Evolutionary conservation across 257 asterid genomes (phyloP), one percentile per base, ranked within the genome.

Genomic region (Ophiorrhiza pumila): DNA sequence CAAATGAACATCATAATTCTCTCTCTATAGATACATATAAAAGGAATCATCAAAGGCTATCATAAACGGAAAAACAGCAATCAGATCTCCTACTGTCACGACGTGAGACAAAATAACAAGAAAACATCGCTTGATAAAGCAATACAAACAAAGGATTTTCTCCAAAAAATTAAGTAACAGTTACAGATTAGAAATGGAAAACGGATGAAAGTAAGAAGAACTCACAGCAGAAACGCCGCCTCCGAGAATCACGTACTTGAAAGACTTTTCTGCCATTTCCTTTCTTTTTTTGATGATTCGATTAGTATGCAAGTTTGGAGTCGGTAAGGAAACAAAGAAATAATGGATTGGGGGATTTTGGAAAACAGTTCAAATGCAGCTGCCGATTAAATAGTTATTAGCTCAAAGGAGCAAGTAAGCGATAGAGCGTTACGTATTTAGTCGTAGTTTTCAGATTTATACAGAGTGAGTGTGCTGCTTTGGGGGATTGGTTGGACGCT

Each of bases 151-250:
- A 66, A 0, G 7, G 29, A 14, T 6, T 43, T 66, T 29, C n/a
- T 25, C 17, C 14, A 15, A 7, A 46, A 27, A 43, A 5, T 6
- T 22, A n/a, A 5, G 10, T 4, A 17, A 53, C 29, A 53, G 29
- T n/a, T 4, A 53, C 22, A 17, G 11, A 22, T 10, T 1, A 10
- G 2, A n/a, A 10, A 69, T 4, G 32, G 34, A 55, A 23, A 23
- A 41, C 14, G 2, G 31, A 68, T 52, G 45, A 34, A 34, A 55
- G 37, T n/a, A 71, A 39, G 32, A 41, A 52, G 69, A 72, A 88
- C 98, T 85, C 83, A 93, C 98, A 8, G 90, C 97, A 52, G 96
- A 77, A 65, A 93, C 97, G 35, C 98, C 97, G 42, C 98, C 97
- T 10, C 98, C 98, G 41, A 91, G 29, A 85, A 93, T 93, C 84